Evolutionary conservation across 2,329 filamentous ascomycete species (phyloP).

Genomic region (Teratosphaeria viscida): DNA sequence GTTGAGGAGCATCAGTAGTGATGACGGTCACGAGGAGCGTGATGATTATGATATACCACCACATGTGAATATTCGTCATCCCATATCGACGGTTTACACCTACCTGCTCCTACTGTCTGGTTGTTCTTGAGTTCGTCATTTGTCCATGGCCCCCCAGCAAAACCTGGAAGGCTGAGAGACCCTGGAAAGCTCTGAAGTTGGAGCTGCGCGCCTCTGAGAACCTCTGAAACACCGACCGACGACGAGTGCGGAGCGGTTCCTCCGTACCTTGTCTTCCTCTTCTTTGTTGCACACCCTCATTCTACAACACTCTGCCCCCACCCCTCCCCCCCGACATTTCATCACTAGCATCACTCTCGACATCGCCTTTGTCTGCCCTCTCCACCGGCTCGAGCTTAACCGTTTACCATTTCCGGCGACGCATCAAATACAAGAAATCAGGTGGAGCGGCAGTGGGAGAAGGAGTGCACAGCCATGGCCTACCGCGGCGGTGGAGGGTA

Average conservation of each 20-base stretch:
- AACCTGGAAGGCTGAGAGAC: neutral
- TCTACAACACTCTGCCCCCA: too few species aligned
- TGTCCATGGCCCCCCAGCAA: too few species aligned
- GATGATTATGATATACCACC: too few species aligned
- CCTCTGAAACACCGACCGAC: neutral
- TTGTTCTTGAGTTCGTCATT: neutral
- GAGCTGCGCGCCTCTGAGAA: neutral
- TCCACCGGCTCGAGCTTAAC: neutral
- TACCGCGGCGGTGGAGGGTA: conserved; percentile 25
- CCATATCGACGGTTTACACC: too few species aligned
- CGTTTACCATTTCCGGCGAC: neutral
- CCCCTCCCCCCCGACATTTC: neutral
- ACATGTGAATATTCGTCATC: neutral
- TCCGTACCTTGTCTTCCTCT: neutral
- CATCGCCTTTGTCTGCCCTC: neutral
- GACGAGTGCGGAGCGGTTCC: neutral
- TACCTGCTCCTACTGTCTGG: too few species aligned
- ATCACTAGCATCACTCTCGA: neutral
- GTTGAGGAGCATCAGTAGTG: neutral
- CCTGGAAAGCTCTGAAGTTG: neutral
- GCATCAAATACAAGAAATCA: neutral
- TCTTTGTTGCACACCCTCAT: neutral
- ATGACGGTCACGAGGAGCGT: neutral
- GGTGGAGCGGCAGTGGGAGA: neutral
- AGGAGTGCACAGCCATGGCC: conserved; percentile 17